Base-by-base conservation (phyloP, 2,329 filamentous ascomycete species). In the Penicillium sp. region DNA sequence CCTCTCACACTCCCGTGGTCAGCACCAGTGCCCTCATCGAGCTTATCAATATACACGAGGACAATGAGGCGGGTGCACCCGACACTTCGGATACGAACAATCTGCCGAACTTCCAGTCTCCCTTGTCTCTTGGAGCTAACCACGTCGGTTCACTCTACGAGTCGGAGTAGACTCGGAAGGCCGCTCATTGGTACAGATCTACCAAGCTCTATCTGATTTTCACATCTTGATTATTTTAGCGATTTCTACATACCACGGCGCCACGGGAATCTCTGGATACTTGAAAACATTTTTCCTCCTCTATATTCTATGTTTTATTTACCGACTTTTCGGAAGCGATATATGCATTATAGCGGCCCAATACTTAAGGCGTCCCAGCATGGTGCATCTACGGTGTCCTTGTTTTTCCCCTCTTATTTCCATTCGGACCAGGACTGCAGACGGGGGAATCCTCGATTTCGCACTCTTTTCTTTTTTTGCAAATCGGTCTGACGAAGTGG, bases 231-330 rank as follows among this genome's bases (percentile, higher is more conserved):
- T 40, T 50, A 26, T 37, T 45, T 56, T 51, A 56, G 53, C 53
- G 51, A 50, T 48, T 10, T 44, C 35, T 23, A 35, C 49, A 56
- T 54, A 54, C 39, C 39, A 48, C 40, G 49, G 51, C 48, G 48
- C 42, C 44, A 42, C 24, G 24, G 26, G 40, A 39, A 41, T 46
- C 13, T 16, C 32, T 41, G 6, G 8, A 13, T 36, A 5, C 26
- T 27, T 10, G 8, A 8, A 26, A 26, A 26, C 35, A 11, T 7
- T 36, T 20, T 41, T 22, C 20, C 14, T n/a, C 32, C n/a, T n/a
- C n/a, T n/a, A n/a, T n/a, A n/a, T n/a, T 23, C 13, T 40, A 14
- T 41, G 32, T 13, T 28, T 39, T 42, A 29, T 50, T 23, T n/a
- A n/a, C 32, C 48, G 48, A 43, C 39, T 40, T 34, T 50, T 44